Evolutionary conservation across 208 protist genomes (phyloP), one percentile per base, ranked within the genome.

Genomic region (Acanthamoeba polyphaga): DNA sequence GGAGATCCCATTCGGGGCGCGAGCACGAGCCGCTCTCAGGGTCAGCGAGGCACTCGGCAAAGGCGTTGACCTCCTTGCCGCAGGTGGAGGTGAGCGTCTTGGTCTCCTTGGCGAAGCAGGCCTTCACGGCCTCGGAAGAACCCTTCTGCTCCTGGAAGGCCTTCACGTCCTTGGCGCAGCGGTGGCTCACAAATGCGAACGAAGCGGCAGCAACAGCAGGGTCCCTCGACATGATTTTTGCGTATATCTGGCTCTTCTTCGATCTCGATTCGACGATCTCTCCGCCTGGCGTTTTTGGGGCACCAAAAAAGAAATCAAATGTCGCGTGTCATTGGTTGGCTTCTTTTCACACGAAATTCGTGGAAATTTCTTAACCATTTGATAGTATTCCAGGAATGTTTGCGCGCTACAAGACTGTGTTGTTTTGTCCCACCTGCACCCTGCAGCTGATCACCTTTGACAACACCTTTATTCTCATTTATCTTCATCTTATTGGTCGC

Each of bases 61-160:
- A 34, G 43, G 72, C 72, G 38, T 51, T 38, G 19, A 80, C 15
- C 72, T 80, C 72, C 72, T 80, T 51, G 43, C 38, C 38, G 43
- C 72, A 80, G 38, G 38, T 10, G 1, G 29, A 7, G 38, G 5
- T 24, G 72, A 80, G 72, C 38, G 22, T 27, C 19, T 80, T 80
- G 10, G 38, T 80, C 72, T 80, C 72, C 68, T 76, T 76, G 32
- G 68, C 17, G 68, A 76, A 76, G 68, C 68, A 76, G 68, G 68
- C 68, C 5, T 32, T 76, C 68, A 76, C 29, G 22, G 32, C 72
- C 7, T 51, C 38, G 72, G 72, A 34, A 12, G 6, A 29, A n/a
- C 27, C 38, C 72, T 80, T 78, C n/a, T 51, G 5, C 72, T 80
- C 70, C 34, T 80, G 17, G 32, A 27, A n/a, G 32, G 34, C 72